phyloP scores from a whole-genome alignment of 176 grass and related monocot genomes.

The barley (Hordeum vulgare) region MorexV3_pseudomolecules_assembly NC_058522.1:536945581-536946080 shows the following conservation, averaged over 20 bases:
- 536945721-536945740: too few species aligned
- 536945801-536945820: neutral
- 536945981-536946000: slow-evolving; percentile 92
- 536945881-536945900: slow-evolving; percentile 17
- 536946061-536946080: slow-evolving; percentile 78
- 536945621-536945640: too few species aligned
- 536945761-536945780: neutral
- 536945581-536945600: too few species aligned
- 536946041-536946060: slow-evolving; percentile 67
- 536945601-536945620: too few species aligned
- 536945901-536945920: slow-evolving; percentile 24
- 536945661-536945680: too few species aligned
- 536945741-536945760: neutral
- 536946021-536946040: slow-evolving; percentile 70
- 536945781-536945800: neutral
- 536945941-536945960: slow-evolving; percentile 1
- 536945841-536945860: neutral
- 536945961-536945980: slow-evolving; percentile 26
- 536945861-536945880: slow-evolving; percentile 6
- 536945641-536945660: too few species aligned
- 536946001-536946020: slow-evolving; percentile 96
- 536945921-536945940: slow-evolving; percentile 12
- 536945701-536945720: too few species aligned
- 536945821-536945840: neutral
- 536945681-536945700: too few species aligned